Conservation (phyloP, 805 yeast species). For the Candida montana region DNA sequence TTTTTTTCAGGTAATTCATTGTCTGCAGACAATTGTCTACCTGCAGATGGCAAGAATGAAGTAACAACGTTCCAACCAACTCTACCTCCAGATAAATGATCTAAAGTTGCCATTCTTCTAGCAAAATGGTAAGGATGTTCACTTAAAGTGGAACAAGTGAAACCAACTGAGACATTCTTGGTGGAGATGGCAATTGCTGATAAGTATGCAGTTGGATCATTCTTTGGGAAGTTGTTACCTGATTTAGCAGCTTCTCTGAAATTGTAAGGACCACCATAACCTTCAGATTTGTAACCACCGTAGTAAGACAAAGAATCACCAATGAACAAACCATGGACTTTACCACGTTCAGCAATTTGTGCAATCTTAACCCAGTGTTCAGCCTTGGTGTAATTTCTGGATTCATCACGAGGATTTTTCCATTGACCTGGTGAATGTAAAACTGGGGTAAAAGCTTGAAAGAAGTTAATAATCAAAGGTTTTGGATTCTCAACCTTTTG, state of each 20-base stretch:
- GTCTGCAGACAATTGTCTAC: constrained; percentile 26
- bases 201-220: constrained; percentile 15
- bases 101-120: constrained; percentile 35
- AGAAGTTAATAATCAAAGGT: constrained; percentile 32
- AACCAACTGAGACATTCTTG: constrained; percentile 30
- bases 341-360: constrained; percentile 31
- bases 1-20: constrained; percentile 19
- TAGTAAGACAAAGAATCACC: constrained; percentile 10
- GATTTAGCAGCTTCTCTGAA: constrained; percentile 9
- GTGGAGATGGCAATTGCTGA: constrained; percentile 31
- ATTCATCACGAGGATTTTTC: constrained; percentile 35
- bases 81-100: constrained; percentile 36
- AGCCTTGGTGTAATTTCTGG: constrained; percentile 24
- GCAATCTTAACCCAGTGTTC: constrained; percentile 35
- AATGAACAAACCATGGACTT: constrained; percentile 30
- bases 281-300: constrained; percentile 10
- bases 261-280: constrained; percentile 9
- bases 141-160: constrained; percentile 36
- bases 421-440: constrained; percentile 30
- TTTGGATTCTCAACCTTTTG: constrained; percentile 12
- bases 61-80: constrained; percentile 40
- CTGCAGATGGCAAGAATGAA: constrained; percentile 35
- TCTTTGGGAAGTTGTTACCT: constrained; percentile 11
- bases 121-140: constrained; percentile 37
- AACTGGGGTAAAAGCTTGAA: constrained; percentile 31